Evolutionary conservation across 768 basidiomycete species (phyloP), one percentile per base, ranked within the genome.

Genomic region (Phaffia tasmanica): DNA sequence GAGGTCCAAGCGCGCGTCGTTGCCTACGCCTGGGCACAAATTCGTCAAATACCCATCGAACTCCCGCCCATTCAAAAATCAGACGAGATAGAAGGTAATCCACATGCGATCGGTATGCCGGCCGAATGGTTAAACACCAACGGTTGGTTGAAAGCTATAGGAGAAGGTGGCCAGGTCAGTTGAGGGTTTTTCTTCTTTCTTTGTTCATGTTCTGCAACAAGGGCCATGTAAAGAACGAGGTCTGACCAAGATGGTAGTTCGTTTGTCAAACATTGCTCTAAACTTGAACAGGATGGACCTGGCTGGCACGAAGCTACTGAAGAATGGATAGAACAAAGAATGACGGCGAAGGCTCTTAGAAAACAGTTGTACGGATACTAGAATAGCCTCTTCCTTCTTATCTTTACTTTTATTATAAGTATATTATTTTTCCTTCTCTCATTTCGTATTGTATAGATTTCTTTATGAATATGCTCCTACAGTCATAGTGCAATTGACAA

Each of bases 1-100:
- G 64, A 65, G 50, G 57, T 57, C n/a, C 64, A 65, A 42, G 64
- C 64, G 11, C 64, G 64, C 46, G 57, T 65, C 19, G n/a, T 58
- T n/a, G 50, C 58, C 15, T 59, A 59, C 14, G 47, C 64, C 0
- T 65, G 64, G 64, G 50, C 23, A 23, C n/a, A n/a, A 49, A 29
- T 62, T 18, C 48, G 27, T 9, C 14, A 21, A 1, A 57, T 65
- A 16, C 64, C 64, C 2, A 48, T 35, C 21, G 64, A 54, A 23
- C 51, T 65, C 7, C 64, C 64, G 1, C 48, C 49, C 6, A 27
- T 65, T 8, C 32, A 42, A 3, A 50, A 58, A 0, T 42, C 32
- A 15, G 30, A 18, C 30, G 29, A 32, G 55, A 35, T 19, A 50
- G 58, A 23, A 19, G 16, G 32, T 0, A 60, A 58, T 57, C 6